Conservation (phyloP, 73 alveolate species). For the Durusdinium trenchii region DNA sequence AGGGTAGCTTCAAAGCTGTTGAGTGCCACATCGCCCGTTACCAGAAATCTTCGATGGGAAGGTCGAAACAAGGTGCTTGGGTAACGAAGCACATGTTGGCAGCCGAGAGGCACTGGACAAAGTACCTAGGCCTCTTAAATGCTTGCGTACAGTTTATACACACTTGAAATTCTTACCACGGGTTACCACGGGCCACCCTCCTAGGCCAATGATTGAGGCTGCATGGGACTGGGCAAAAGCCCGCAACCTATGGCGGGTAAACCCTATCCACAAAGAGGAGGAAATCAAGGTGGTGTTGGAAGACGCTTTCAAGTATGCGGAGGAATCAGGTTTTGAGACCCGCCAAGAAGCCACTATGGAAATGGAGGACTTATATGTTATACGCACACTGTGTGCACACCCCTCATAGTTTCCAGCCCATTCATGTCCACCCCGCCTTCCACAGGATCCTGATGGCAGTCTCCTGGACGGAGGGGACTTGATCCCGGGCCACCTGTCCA, state of each 20-base stretch:
- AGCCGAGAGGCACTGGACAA: neutral
- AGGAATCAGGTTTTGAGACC: neutral
- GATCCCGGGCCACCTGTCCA: neutral
- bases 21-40: neutral
- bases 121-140: no score
- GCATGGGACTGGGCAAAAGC: neutral
- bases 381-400: no score
- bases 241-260: neutral
- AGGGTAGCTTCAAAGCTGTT: neutral
- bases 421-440: neutral
- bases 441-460: constrained; percentile 1
- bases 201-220: neutral
- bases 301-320: neutral
- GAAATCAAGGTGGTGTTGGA: neutral
- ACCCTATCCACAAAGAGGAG: constrained; percentile 34
- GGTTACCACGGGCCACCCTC: neutral
- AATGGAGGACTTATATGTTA: constrained; percentile 23
- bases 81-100: neutral
- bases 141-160: no score
- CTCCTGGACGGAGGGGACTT: neutral
- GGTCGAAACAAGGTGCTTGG: neutral
- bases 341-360: neutral
- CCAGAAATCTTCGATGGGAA: neutral
- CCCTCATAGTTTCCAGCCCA: no score
- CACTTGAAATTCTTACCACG: no score